phyloP scores from a whole-genome alignment of 202 grass and related monocot genomes.

The Hordeum pubiflorum region DNA sequence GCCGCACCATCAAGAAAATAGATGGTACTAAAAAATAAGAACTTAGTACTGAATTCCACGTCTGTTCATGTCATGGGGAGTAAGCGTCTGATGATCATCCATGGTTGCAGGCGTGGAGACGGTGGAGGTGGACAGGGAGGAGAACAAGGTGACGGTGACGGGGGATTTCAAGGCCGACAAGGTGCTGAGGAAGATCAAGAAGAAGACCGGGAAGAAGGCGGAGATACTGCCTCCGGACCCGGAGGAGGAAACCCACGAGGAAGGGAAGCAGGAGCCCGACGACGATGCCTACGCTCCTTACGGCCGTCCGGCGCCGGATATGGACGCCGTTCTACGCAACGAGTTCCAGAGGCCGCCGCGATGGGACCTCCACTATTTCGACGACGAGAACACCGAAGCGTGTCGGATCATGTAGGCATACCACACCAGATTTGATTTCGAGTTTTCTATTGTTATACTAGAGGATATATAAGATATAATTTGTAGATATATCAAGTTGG shows the following conservation, averaged over 20 bases:
- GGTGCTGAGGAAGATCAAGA: slow-evolving; percentile 45
- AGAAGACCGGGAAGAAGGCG: slow-evolving; percentile 50
- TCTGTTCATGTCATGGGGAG: background rate
- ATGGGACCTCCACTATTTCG: slow-evolving; percentile 33
- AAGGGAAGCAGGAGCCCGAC: background rate
- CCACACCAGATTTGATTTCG: background rate
- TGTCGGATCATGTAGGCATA: slow-evolving; percentile 33
- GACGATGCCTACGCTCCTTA: background rate
- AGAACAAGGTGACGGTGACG: slow-evolving; percentile 44
- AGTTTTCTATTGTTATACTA: too few species aligned
- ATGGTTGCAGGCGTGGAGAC: slow-evolving; percentile 34
- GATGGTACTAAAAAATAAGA: slow-evolving; percentile 11
- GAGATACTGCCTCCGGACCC: slow-evolving; percentile 17
- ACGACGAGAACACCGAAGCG: slow-evolving; percentile 40
- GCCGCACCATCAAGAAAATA: slow-evolving; percentile 31
- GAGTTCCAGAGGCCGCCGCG: slow-evolving; percentile 8
- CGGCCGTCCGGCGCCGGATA: background rate
- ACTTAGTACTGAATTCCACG: background rate
- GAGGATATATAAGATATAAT: too few species aligned
- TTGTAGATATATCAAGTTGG: background rate
- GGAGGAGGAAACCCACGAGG: slow-evolving; percentile 12
- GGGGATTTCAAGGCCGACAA: slow-evolving; percentile 40
- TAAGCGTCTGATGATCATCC: background rate
- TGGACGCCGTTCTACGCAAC: slow-evolving; percentile 11
- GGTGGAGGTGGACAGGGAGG: slow-evolving; percentile 44